A percentile compares a stretch with the other conserved stretches of the same genome.
These are phyloP conservation scores for Pseudocercospora musae DNA, from an alignment of 2,329 filamentous ascomycete genomes.

Conservation along the genomic window DNA sequence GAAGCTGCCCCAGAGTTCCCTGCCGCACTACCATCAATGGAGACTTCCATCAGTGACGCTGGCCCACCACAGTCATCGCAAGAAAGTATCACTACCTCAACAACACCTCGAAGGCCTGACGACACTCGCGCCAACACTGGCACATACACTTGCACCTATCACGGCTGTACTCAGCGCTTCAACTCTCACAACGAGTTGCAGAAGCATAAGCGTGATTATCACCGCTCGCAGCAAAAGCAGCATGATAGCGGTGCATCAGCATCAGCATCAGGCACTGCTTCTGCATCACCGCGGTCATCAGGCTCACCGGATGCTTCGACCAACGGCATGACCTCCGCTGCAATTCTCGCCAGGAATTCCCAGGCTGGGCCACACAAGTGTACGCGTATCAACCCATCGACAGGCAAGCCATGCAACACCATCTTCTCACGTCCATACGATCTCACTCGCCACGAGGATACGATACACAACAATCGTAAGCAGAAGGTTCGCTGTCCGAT, in stretches of 20 bases:
- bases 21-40: conserved; percentile 58
- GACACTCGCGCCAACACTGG: conserved; percentile 72
- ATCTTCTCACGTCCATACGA: conserved; percentile 96
- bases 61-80: conserved; percentile 44
- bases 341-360: conserved; percentile 65
- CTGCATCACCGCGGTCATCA: conserved; percentile 31
- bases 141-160: conserved; percentile 95
- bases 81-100: conserved; percentile 35
- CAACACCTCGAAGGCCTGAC: conserved; percentile 52
- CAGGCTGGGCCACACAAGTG: conserved; percentile 93
- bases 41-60: conserved; percentile 58
- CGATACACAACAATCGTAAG: conserved; percentile 92
- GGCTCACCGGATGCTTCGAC: conserved; percentile 31
- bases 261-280: conserved; percentile 38
- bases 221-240: conserved; percentile 63
- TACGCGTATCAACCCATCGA: conserved; percentile 89
- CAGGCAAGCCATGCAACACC: conserved; percentile 90
- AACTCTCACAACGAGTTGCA: conserved; percentile 82
- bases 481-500: conserved; percentile 90
- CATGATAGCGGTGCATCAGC: conserved; percentile 32
- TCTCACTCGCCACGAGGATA: conserved; percentile 92
- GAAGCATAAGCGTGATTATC: conserved; percentile 92
- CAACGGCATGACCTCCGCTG: conserved; percentile 51
- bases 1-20: conserved; percentile 57
- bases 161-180: conserved; percentile 84